These are phyloP conservation scores for Daucus carota DNA, from an alignment of 129 eudicot species.

Conservation along the genomic window DH1_v3.0 NC_030386.2:17656501-17657000, in stretches of 20 bases:
- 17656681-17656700: slow-evolving; percentile 51
- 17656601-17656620: too few species aligned
- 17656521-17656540: slow-evolving; percentile 57
- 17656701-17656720: slow-evolving; percentile 13
- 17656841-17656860: too few species aligned
- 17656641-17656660: not conserved
- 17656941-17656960: too few species aligned
- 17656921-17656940: too few species aligned
- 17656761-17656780: not conserved
- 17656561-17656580: too few species aligned
- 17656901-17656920: too few species aligned
- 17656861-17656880: too few species aligned
- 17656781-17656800: not conserved
- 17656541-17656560: slow-evolving; percentile 61
- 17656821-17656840: not conserved
- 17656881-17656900: too few species aligned
- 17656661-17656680: slow-evolving; percentile 16
- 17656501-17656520: slow-evolving; percentile 66
- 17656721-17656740: slow-evolving; percentile 5
- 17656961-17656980: too few species aligned
- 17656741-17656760: not conserved
- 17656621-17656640: slow-evolving; percentile 21
- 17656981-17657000: too few species aligned
- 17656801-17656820: not conserved
- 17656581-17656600: too few species aligned